Evolutionary conservation across 1,139 yeast genomes (phyloP), one percentile per base, ranked within the genome.

Genomic region (Blastobotrys persicus): DNA sequence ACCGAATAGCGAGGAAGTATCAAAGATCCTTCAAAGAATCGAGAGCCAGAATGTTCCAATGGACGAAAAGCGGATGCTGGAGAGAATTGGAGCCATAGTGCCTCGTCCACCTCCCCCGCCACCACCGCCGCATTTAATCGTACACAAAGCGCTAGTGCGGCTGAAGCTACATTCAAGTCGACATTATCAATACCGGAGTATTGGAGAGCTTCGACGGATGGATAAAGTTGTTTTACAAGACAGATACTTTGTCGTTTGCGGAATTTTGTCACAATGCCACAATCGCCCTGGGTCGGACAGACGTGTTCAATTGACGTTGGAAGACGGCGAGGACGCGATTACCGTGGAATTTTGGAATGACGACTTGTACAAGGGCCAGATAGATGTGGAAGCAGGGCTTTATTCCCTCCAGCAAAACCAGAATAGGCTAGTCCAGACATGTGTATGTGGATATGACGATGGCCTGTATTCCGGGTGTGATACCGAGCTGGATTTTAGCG

Each of bases 391-490:
- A 11, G n/a, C 13, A 4, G 39, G 9, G 17, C 16, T 13, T 14
- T 34, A 34, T 12, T 34, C 17, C 11, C 20, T 34, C 13, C 18
- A 17, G 19, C 18, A 11, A 7, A 13, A 17, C 13, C 12, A n/a
- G 13, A 17, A 17, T 7, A 12, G 12, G 6, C 20, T 34, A 12
- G 19, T 14, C 18, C 17, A 34, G 9, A 12, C 16, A 7, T 34
- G 39, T 12, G 19, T 34, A 4, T 13, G 16, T 12, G 18, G 39
- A 18, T n/a, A 6, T 16, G 20, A 34, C 20, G 39, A 34, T 6
- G 39, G 39, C 11, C 11, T 34, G 39, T 34, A 14, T 14, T 6
- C 39, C 6, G 39, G 39, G 9, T 34, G 39, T 17, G 39, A 34
- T 16, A 34, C 39, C 9, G 17, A 9, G 9, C 20, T 34, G 4